Base-by-base conservation (phyloP, 2,329 filamentous ascomycete species). In the Lecanoromycetidae sp. region DNA sequence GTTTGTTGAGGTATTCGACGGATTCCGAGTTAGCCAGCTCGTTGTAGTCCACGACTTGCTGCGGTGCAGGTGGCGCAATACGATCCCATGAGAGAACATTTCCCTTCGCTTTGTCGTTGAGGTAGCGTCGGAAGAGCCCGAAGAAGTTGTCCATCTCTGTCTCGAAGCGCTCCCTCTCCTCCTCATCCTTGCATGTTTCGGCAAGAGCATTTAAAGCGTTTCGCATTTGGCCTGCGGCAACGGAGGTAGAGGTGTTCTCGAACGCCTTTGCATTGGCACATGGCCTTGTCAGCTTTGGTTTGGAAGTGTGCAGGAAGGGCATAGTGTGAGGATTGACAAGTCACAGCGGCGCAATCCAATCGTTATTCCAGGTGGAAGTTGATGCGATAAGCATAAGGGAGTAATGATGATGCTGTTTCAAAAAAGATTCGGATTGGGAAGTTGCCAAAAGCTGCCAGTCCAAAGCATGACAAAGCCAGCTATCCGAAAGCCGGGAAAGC, bases 121-220 rank as follows among this genome's bases (percentile, higher is more conserved):
- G 75, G 71, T 95, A 98, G 70, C 91, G 81, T 64, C 91, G 84
- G 82, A 98, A 98, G 53, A 98, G 83, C 52, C 87, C 83, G 65
- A 98, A 98, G 77, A 98, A 98, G 80, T 98, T 98, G 79, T 98
- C 91, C 88, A 95, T 96, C 72, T 98, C 90, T 4, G 88, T 93
- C 73, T 96, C 90, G 68, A 96, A 96, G 57, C 93, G 80, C 85
- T 71, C 69, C 72, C 78, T 80, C 64, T 78, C 74, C 26, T 65
- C 72, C 48, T 83, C 75, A 64, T 96, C 87, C 61, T 80, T 77
- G 64, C 95, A 88, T 8, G 82, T 84, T 71, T 98, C 91, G 59
- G 85, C 77, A 54, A 98, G 82, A 66, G 82, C 81, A 66, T 94
- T 96, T 65, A 98, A 76, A 53, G 87, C 77, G 77, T 98, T 98